Evolutionary conservation across 768 basidiomycete genomes (phyloP).

Genomic region (Tricholoma sp.): DNA sequence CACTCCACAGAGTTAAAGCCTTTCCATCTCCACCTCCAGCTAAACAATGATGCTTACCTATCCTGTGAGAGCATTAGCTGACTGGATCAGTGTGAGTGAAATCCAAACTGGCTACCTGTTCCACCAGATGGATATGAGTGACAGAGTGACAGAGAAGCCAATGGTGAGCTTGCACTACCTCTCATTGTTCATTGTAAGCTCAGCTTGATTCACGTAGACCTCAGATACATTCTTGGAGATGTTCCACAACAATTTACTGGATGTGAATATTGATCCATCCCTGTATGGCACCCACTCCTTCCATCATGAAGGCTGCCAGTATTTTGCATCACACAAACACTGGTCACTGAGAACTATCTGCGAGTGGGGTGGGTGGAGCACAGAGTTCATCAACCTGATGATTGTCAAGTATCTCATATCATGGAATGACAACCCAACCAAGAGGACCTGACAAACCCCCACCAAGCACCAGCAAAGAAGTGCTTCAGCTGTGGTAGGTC

Average conservation of each 20-base stretch:
- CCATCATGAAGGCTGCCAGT: slow-evolving; percentile 36
- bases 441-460: slow-evolving; percentile 31
- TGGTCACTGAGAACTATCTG: slow-evolving; percentile 36
- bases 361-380: slow-evolving; percentile 43
- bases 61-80: slow-evolving; percentile 25
- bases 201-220: slow-evolving; percentile 18
- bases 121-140: slow-evolving; percentile 22
- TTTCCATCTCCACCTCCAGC: slow-evolving; percentile 20
- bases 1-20: slow-evolving; percentile 23
- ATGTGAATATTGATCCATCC: slow-evolving; percentile 30
- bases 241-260: slow-evolving; percentile 36
- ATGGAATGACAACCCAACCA: slow-evolving; percentile 31
- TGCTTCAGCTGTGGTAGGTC: slow-evolving; percentile 26
- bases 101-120: slow-evolving; percentile 29
- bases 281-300: slow-evolving; percentile 39
- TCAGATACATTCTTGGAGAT: slow-evolving; percentile 31
- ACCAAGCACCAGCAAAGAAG: slow-evolving; percentile 14
- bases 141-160: slow-evolving; percentile 20
- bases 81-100: slow-evolving; percentile 20
- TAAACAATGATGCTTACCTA: slow-evolving; percentile 22
- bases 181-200: not conserved
- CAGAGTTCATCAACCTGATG: slow-evolving; percentile 31
- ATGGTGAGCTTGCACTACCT: slow-evolving; percentile 17
- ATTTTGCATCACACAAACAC: slow-evolving; percentile 22
- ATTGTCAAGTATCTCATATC: slow-evolving; percentile 40